Conservation (phyloP, 371 early-diverging fungal species). For the Choanephora cucurbitarum region DNA sequence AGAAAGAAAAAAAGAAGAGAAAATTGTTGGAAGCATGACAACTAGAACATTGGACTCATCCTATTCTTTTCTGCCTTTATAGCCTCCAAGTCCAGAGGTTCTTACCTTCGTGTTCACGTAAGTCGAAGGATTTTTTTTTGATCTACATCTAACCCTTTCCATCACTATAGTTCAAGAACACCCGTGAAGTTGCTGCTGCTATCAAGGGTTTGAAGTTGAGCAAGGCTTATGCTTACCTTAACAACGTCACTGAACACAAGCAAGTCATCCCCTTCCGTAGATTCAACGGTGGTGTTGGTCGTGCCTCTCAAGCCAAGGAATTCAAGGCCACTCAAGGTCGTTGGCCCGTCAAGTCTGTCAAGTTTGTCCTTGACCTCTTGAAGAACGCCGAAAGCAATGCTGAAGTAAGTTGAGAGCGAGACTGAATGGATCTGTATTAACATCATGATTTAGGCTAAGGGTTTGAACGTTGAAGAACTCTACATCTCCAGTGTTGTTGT, state of each 20-base stretch:
- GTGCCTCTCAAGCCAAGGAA: constrained; percentile 97
- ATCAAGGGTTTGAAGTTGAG: constrained; percentile 92
- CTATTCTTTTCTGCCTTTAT: constrained; percentile 3
- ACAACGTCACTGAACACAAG: constrained; percentile 96
- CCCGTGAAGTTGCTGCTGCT: constrained; percentile 96
- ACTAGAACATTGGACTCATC: neutral
- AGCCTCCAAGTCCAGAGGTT: constrained; percentile 45
- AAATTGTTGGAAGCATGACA: no score
- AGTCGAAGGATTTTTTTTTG: constrained; percentile 1
- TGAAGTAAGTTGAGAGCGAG: constrained; percentile 50
- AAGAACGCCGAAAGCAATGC: constrained; percentile 99
- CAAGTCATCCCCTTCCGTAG: constrained; percentile 98
- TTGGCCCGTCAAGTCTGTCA: constrained; percentile 99
- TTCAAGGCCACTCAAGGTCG: constrained; percentile 95
- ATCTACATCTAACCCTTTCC: neutral
- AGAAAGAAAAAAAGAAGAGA: no score
- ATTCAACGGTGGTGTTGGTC: constrained; percentile 98
- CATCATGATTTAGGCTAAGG: constrained; percentile 69
- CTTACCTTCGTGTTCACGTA: constrained; percentile 47
- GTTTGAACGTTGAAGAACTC: constrained; percentile 82
- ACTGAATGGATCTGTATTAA: neutral
- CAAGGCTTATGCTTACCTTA: constrained; percentile 95
- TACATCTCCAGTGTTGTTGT: constrained; percentile 95
- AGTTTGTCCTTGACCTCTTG: constrained; percentile 92
- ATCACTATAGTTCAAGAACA: constrained; percentile 86